phyloP scores from a whole-genome alignment of 306 rosid genomes.

The Prunus mongolica region DNA sequence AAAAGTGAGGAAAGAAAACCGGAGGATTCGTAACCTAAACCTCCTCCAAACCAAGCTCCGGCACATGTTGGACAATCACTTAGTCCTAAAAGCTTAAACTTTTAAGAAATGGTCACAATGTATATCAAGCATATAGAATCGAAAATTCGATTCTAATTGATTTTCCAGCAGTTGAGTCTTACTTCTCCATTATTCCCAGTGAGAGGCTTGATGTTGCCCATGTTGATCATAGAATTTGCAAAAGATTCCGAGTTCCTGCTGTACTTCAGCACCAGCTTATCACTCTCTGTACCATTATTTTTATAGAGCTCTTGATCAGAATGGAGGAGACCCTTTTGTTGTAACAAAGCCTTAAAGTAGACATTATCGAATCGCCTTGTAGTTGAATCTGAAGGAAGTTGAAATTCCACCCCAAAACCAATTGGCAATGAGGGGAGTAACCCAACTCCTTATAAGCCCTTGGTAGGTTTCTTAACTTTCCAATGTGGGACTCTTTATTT shows the following conservation, averaged over 20 bases:
- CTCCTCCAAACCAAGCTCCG: neutral
- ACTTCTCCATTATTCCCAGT: conserved; percentile 28
- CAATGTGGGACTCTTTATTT: too few species aligned
- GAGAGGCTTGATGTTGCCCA: conserved; percentile 33
- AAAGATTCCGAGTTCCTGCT: neutral
- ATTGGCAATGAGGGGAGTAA: too few species aligned
- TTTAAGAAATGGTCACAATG: neutral
- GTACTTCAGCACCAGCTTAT: conserved; percentile 19
- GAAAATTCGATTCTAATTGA: neutral
- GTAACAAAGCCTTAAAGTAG: conserved; percentile 22
- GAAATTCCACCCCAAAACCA: too few species aligned
- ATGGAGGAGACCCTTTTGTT: conserved; percentile 27
- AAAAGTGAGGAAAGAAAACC: neutral
- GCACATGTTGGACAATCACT: neutral
- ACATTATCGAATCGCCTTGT: conserved; percentile 19
- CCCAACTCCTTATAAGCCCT: too few species aligned
- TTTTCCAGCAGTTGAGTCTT: conserved; percentile 20
- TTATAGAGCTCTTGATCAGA: conserved; percentile 33
- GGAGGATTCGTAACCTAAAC: neutral
- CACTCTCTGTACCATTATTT: conserved; percentile 17
- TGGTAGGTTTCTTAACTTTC: too few species aligned
- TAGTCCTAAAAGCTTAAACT: neutral
- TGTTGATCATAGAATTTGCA: conserved; percentile 26
- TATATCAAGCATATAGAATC: neutral
- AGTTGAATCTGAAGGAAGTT: conserved; percentile 5